Conservation (phyloP, 805 yeast genomes). For the Priceomyces fermenticarens region DNA sequence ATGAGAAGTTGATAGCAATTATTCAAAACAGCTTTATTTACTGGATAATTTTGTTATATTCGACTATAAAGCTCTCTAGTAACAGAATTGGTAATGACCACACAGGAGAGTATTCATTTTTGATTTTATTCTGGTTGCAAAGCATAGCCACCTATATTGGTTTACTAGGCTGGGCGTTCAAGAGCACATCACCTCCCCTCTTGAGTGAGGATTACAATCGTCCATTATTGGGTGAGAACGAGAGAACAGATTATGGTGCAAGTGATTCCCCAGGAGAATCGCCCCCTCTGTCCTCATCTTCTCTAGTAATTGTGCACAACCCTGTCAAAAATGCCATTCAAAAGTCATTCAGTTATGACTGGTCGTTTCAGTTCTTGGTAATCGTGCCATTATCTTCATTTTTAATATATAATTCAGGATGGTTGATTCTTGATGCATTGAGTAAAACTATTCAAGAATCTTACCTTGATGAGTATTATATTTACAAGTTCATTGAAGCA, state of each 20-base stretch:
- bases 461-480: slow-evolving; percentile 34
- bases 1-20: slow-evolving; percentile 42
- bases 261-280: slow-evolving; percentile 11
- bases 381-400: slow-evolving; percentile 64
- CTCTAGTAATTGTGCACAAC: slow-evolving; percentile 16
- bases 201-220: slow-evolving; percentile 22
- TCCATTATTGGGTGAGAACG: slow-evolving; percentile 25
- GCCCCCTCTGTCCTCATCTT: slow-evolving; percentile 15
- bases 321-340: slow-evolving; percentile 6
- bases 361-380: slow-evolving; percentile 72
- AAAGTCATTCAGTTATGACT: slow-evolving; percentile 63
- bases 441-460: slow-evolving; percentile 74
- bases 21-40: slow-evolving; percentile 49
- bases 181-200: slow-evolving; percentile 10
- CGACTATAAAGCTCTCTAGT: slow-evolving; percentile 47
- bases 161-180: slow-evolving; percentile 43
- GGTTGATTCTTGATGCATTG: slow-evolving; percentile 58
- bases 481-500: slow-evolving; percentile 24
- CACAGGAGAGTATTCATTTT: slow-evolving; percentile 51
- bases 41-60: slow-evolving; percentile 54
- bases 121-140: slow-evolving; percentile 45
- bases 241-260: slow-evolving; percentile 16
- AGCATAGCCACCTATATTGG: slow-evolving; percentile 52
- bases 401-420: slow-evolving; percentile 53
- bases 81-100: slow-evolving; percentile 43